A percentile compares a stretch with the other conserved stretches of the same genome.
These are phyloP conservation scores for Elsinoe ampelina DNA, from an alignment of 2,329 filamentous ascomycete species.

Conservation along the genomic window DNA sequence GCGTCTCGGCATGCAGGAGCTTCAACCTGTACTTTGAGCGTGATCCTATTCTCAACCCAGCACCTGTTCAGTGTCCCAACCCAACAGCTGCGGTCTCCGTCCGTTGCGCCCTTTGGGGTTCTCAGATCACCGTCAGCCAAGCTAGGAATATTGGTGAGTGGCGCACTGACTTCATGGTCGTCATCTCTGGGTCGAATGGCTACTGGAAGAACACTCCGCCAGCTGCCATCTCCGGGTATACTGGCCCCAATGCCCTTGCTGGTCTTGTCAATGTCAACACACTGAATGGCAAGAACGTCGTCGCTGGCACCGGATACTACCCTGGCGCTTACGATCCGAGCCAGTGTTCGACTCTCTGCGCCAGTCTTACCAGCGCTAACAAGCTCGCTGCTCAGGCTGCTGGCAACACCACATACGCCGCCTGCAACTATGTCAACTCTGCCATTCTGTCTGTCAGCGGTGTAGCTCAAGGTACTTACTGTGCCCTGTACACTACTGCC, in stretches of 20 bases:
- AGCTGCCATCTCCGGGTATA: conserved; percentile 11
- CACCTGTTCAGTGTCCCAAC: neutral
- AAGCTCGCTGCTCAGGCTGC: conserved; percentile 10
- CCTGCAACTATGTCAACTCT: conserved; percentile 17
- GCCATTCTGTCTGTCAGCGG: conserved; percentile 15
- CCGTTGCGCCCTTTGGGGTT: conserved; percentile 15
- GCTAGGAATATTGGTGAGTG: conserved; percentile 24
- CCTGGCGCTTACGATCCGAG: conserved; percentile 12
- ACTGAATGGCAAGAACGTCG: conserved; percentile 19
- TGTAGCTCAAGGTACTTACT: conserved; percentile 14
- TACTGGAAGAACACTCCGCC: conserved; percentile 15
- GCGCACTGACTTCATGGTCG: conserved; percentile 23
- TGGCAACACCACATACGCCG: conserved; percentile 13
- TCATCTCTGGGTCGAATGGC: conserved; percentile 20
- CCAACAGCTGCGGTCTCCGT: conserved; percentile 5
- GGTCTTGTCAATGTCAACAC: conserved; percentile 14
- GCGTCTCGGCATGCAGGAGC: conserved; percentile 5
- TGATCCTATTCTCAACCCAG: conserved; percentile 15
- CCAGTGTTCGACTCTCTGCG: conserved; percentile 14
- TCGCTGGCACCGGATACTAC: conserved; percentile 12
- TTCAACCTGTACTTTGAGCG: conserved; percentile 18
- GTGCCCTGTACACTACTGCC: conserved; percentile 15
- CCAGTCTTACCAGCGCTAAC: conserved; percentile 2
- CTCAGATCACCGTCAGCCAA: conserved; percentile 8
- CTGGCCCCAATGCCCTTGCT: conserved; percentile 15